Evolutionary conservation across 2,329 filamentous ascomycete genomes (phyloP), one percentile per base, ranked within the genome.

Genomic region (Trichophyton simii): DNA sequence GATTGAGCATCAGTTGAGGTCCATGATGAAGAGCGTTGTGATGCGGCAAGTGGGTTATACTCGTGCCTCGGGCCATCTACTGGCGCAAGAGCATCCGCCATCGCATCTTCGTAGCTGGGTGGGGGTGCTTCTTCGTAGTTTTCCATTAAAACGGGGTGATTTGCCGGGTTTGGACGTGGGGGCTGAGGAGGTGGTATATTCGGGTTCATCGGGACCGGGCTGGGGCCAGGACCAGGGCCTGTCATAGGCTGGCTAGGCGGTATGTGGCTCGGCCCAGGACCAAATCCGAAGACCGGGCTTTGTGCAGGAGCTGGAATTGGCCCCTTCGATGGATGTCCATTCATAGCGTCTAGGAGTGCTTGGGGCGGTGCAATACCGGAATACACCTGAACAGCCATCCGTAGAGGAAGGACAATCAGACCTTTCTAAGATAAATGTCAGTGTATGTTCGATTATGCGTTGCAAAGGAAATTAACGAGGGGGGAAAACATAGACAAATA

Each of bases 101-200:
- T 86, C 11, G 90, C 91, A 73, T 96, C 91, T 74, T 96, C 91
- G 70, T 97, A 97, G 69, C 89, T 96, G 6, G 91, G 91, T 18
- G 92, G 91, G 28, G 52, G 52, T n/a, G 90, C 89, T 61, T 94
- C 90, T 36, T 89, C 86, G 65, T 71, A 71, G 7, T 61, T 31
- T 13, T 71, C 63, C 6, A 67, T 66, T 2, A 68, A 66, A 36
- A 58, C 57, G 9, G 60, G 54, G 13, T 59, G 13, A 11, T 65
- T 64, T 38, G 60, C 65, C n/a, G 67, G 63, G 7, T 4, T n/a
- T 41, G 74, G 68, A 67, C 77, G 67, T 67, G 76, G 68, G 64
- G 77, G 70, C 66, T 74, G 77, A 1, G 76, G 77, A 13, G 77
- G 74, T 18, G 68, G 68, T 60, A 63, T 62, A 36, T 60, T 46